Base-by-base conservation (phyloP, 805 yeast species). In the Hanseniaspora guilliermondii region DNA sequence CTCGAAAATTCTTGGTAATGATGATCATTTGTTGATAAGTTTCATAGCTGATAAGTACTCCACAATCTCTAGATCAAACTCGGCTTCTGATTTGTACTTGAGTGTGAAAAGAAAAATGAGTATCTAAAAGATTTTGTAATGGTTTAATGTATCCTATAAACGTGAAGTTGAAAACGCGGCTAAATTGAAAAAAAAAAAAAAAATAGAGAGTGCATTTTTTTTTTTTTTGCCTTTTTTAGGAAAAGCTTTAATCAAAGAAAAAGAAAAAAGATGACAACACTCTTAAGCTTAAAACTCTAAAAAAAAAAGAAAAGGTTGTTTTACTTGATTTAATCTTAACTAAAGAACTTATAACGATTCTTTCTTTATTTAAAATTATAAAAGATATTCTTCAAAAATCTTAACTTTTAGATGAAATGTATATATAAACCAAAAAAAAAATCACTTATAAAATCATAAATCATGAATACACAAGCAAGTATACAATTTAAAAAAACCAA, bases 21-120 rank as follows among this genome's bases (percentile, higher is more conserved):
- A 32, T 19, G 53, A 49, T n/a, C 47, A 41, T 24, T 33, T 41
- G 35, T 3, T 49, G 46, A 49, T 49, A 11, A 49, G 30, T 22
- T 21, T 36, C 27, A 32, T 49, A 6, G 37, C 39, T 17, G 36
- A 49, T 16, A 22, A 19, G 21, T 49, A 39, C 25, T 39, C 22
- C 27, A 49, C 42, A 21, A 32, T 49, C 6, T 44, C 47, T 6
- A 44, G 37, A 19, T 44, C 47, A 7, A 19, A 19, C 17, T 44
- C 47, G 8, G 47, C 47, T 4, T 30, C 47, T 11, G 22, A 44
- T 30, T 19, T 44, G 38, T 44, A 44, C 38, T n/a, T 19, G 25
- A 30, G 17, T 19, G 37, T 44, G 24, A 44, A 32, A 19, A 44
- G 27, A 19, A 32, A 30, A 7, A 44, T 44, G 25, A 19, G 17